Percentiles rank a stretch among this genome's conserved stretches.
Evolutionary conservation across 768 basidiomycete species (phyloP).

Genomic region (Lactifluus volemus): DNA sequence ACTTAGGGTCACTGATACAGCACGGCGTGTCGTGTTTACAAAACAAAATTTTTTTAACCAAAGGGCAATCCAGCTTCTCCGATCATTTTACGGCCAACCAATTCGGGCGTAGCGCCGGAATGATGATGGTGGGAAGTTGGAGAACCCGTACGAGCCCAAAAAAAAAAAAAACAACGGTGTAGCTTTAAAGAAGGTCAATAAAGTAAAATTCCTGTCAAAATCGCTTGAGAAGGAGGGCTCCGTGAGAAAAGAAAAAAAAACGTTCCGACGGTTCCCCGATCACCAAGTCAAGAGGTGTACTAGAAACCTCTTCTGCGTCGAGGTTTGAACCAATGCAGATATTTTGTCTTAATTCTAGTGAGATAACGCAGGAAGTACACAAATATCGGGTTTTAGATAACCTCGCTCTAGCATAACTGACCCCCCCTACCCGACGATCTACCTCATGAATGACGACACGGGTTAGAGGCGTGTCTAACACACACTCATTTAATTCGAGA

Average conservation of each 20-base stretch:
- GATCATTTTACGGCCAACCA: neutral
- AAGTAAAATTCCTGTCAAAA: neutral
- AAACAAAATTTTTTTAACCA: too few relatives aligned
- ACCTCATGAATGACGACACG: neutral
- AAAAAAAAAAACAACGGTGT: neutral
- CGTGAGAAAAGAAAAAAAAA: neutral
- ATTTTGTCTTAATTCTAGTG: neutral
- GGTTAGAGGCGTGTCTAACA: neutral
- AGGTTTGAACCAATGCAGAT: neutral
- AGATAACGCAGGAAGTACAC: neutral
- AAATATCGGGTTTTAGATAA: neutral
- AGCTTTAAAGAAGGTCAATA: neutral
- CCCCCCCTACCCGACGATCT: neutral
- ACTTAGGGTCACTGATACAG: neutral
- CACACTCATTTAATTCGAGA: neutral
- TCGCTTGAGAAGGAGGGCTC: neutral
- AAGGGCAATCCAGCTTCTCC: constrained; percentile 2
- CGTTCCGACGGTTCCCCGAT: neutral
- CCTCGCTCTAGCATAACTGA: neutral
- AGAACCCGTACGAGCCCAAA: neutral
- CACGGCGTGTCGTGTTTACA: neutral
- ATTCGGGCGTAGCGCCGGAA: neutral
- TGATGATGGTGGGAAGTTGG: neutral
- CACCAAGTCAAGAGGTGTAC: neutral
- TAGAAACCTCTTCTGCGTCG: neutral